Evolutionary conservation across 352 stramenopile species (phyloP).

Genomic region (Globisporangium cylindrosporum): DNA sequence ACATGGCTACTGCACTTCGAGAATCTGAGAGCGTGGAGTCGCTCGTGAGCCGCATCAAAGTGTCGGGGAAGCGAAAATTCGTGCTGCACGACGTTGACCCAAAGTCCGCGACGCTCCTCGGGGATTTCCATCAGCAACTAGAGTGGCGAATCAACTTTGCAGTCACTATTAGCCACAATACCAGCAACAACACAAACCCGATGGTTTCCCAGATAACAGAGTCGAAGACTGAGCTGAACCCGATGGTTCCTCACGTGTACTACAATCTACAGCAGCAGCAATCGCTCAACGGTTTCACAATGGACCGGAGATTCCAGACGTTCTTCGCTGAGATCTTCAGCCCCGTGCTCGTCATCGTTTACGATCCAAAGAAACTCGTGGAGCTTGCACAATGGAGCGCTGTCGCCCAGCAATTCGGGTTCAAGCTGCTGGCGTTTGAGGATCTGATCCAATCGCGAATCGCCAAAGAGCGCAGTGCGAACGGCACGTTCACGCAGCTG

Average conservation of each 20-base stretch:
- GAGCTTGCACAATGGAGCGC: background rate
- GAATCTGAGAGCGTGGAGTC: conserved; percentile 4
- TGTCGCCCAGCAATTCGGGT: conserved; percentile 25
- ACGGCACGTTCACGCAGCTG: conserved; percentile 25
- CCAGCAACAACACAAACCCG: conserved; percentile 13
- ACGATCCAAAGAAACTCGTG: conserved; percentile 21
- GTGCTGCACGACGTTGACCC: conserved; percentile 26
- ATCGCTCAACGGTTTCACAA: background rate
- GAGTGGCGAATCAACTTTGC: conserved; percentile 26
- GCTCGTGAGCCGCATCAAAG: conserved; percentile 20
- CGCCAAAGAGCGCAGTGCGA: conserved; percentile 22
- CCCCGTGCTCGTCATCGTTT: conserved; percentile 29
- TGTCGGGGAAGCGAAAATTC: conserved; percentile 22
- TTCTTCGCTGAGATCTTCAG: conserved; percentile 35
- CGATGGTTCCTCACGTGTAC: background rate
- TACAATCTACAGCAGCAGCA: conserved; percentile 4
- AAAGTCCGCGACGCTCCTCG: conserved; percentile 10
- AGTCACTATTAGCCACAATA: conserved; percentile 9
- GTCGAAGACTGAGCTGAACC: background rate
- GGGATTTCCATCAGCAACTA: conserved; percentile 17
- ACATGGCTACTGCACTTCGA: conserved; percentile 22
- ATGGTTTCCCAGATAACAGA: background rate
- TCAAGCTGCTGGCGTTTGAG: conserved; percentile 26
- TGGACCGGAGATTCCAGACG: conserved; percentile 1
- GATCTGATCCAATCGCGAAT: conserved; percentile 18